Evolutionary conservation across 805 yeast genomes (phyloP).

Genomic region (Cyberlindnera suaveolens): DNA sequence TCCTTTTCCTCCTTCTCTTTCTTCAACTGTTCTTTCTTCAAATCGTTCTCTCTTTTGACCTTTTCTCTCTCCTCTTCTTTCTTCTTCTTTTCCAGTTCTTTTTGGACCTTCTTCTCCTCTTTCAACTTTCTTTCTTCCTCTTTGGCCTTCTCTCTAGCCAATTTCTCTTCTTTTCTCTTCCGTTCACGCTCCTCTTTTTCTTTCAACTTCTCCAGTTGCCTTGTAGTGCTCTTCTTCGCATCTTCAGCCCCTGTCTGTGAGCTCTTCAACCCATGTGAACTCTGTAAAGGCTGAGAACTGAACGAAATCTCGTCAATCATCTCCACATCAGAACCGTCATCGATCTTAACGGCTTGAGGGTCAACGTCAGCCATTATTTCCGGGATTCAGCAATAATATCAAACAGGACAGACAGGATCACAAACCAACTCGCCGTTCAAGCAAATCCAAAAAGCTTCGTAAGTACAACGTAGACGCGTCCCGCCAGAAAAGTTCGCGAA

Average conservation of each 20-base stretch:
- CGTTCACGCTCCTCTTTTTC: too few species aligned
- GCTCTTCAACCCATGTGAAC: too few species aligned
- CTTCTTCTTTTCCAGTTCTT: conserved; percentile 3
- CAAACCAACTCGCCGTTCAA: too few species aligned
- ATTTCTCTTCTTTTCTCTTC: too few species aligned
- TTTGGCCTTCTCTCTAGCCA: conserved; percentile 12
- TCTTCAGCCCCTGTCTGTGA: too few species aligned
- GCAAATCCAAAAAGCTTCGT: too few species aligned
- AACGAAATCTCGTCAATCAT: background rate
- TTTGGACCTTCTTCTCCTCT: conserved; percentile 19
- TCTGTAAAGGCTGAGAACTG: background rate
- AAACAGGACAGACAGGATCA: background rate
- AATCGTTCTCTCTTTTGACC: conserved; percentile 24
- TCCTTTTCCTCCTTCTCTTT: conserved; percentile 17
- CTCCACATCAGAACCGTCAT: background rate
- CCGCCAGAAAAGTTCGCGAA: too few species aligned
- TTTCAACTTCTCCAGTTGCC: too few species aligned
- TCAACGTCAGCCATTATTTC: background rate
- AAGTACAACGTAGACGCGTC: too few species aligned
- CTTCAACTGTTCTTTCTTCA: conserved; percentile 19
- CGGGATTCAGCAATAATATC: background rate
- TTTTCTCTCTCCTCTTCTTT: conserved; percentile 29
- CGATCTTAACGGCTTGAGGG: background rate
- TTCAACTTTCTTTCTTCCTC: conserved; percentile 18
- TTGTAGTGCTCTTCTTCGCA: too few species aligned